Evolutionary conservation across 495 filamentous ascomycete genomes (phyloP).

Genomic region (Penicillium fimorum): DNA sequence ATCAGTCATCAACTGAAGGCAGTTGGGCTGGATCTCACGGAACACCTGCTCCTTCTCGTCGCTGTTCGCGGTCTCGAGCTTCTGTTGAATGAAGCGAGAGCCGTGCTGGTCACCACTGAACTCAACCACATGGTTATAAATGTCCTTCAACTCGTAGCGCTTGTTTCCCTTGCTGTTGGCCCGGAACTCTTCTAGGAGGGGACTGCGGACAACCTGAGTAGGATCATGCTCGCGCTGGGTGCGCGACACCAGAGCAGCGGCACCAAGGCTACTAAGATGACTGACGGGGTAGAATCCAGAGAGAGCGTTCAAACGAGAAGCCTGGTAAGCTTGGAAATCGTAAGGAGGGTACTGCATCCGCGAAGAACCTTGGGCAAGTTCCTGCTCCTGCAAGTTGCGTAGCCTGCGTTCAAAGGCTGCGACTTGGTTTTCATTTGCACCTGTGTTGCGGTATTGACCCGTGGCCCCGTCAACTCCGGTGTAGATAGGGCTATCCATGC

Average conservation of each 20-base stretch:
- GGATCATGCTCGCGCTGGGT: conserved; percentile 64
- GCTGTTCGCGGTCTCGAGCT: conserved; percentile 90
- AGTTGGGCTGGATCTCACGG: conserved; percentile 77
- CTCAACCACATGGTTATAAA: conserved; percentile 86
- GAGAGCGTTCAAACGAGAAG: conserved; percentile 38
- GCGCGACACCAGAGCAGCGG: conserved; percentile 44
- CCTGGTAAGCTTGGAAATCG: conserved; percentile 39
- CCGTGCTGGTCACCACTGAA: conserved; percentile 96
- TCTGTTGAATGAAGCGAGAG: conserved; percentile 93
- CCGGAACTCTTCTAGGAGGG: conserved; percentile 77
- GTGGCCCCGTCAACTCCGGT: conserved; percentile 37
- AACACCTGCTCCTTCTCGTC: conserved; percentile 97
- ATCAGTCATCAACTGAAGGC: conserved; percentile 88
- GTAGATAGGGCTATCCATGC: conserved; percentile 60
- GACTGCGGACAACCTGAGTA: conserved; percentile 64
- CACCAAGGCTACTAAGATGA: conserved; percentile 23
- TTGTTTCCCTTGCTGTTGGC: conserved; percentile 72
- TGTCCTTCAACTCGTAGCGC: conserved; percentile 86
- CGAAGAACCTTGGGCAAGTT: conserved; percentile 35
- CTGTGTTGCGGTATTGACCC: conserved; percentile 46
- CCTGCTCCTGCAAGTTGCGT: conserved; percentile 50
- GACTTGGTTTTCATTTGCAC: conserved; percentile 40
- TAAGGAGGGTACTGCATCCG: conserved; percentile 43
- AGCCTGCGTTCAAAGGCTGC: conserved; percentile 49
- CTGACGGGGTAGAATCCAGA: conserved; percentile 34